phyloP scores from a whole-genome alignment of 345 rosid genomes.

The Salix caprea region DNA sequence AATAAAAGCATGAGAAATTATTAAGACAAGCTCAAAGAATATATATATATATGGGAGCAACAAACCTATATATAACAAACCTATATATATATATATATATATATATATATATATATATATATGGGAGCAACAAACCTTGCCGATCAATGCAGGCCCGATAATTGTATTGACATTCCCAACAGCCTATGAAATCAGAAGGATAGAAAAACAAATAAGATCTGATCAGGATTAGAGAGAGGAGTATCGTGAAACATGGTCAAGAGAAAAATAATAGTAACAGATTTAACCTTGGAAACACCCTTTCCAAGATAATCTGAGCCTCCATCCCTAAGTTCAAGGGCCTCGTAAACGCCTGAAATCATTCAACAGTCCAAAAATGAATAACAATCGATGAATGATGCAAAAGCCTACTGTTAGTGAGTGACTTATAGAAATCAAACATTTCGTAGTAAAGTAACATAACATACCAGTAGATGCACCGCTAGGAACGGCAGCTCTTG shows the following conservation, averaged over 20 bases:
- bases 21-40: background rate
- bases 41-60: no score
- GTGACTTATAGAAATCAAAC: background rate
- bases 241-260: background rate
- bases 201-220: background rate
- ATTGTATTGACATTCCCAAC: constrained; percentile 52
- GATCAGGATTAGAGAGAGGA: background rate
- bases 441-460: background rate
- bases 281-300: constrained; percentile 57
- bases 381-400: background rate
- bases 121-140: constrained; percentile 41
- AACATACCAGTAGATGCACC: constrained; percentile 66
- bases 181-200: constrained; percentile 36
- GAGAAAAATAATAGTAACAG: background rate
- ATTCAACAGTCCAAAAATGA: background rate
- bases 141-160: constrained; percentile 60
- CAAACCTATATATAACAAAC: no score
- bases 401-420: no score
- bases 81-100: no score
- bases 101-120: rapidly evolving
- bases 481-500: constrained; percentile 70
- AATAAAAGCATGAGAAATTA: background rate
- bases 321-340: constrained; percentile 60
- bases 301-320: constrained; percentile 67
- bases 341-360: constrained; percentile 54